Evolutionary conservation across 768 basidiomycete genomes (phyloP).

Genomic region (Lactarius tabidus): DNA sequence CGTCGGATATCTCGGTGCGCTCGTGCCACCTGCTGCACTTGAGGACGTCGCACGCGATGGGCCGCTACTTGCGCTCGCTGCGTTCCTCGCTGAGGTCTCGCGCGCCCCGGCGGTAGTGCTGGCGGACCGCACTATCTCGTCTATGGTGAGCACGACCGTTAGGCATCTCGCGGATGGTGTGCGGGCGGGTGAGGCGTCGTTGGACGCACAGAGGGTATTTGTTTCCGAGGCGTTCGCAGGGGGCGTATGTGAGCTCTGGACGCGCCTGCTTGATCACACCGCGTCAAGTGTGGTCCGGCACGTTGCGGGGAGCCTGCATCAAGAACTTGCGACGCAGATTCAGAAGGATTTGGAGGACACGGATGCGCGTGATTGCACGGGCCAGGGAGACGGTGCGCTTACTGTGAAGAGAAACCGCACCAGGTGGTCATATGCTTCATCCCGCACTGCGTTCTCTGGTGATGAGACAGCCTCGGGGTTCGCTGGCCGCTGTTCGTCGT

Average conservation of each 20-base stretch:
- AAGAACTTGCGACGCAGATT: neutral
- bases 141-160: constrained; percentile 8
- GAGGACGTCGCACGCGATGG: constrained; percentile 5
- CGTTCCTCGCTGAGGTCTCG: neutral
- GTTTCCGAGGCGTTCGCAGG: neutral
- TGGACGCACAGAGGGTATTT: constrained; percentile 3
- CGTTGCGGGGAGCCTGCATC: neutral
- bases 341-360: neutral
- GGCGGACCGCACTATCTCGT: neutral
- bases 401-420: neutral
- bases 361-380: neutral
- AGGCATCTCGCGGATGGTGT: constrained; percentile 9
- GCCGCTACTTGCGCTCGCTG: neutral
- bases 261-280: neutral
- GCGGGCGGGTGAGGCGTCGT: neutral
- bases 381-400: neutral
- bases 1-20: neutral
- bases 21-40: neutral
- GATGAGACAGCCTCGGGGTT: neutral
- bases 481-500: too few relatives aligned
- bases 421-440: neutral
- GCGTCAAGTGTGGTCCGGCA: neutral
- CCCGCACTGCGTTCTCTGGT: neutral
- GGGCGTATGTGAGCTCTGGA: neutral
- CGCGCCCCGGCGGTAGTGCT: neutral